Evolutionary conservation across 352 stramenopile genomes (phyloP), one percentile per base, ranked within the genome.

Genomic region (Phytopythium litorale): DNA sequence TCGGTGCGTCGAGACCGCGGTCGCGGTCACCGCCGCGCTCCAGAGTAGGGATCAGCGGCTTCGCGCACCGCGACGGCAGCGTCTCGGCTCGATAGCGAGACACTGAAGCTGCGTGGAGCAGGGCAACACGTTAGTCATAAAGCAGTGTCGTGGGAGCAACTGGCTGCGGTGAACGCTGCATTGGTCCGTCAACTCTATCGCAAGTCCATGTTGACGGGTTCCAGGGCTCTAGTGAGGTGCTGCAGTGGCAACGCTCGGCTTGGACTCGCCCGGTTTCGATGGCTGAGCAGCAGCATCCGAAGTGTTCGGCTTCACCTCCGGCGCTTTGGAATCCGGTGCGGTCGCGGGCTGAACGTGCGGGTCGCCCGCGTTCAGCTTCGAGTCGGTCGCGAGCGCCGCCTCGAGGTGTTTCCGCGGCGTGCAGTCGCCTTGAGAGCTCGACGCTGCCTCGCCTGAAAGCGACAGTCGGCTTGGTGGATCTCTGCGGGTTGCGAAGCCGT

Each of bases 331-430:
- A 6, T 46, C 52, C 37, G 11, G 30, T 18, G 16, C n/a, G 5
- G 15, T 18, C 5, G 25, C 3, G 13, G 28, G 30, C 18, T 21
- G 4, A 16, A 18, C 19, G 2, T 3, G 23, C 30, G 8, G 11
- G 12, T 56, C 50, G 3, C 15, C 35, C 12, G 50, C 7, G 55
- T 88, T 88, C 19, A 87, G 52, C 32, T 66, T 64, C 23, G 67
- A 72, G 42, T 88, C 79, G 9, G 75, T 81, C 8, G 67, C 68
- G 65, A 79, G 82, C 7, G 79, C 79, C 0, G 72, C 67, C 53
- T 76, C 78, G 18, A 87, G 68, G 32, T 72, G 68, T 60, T 88
- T 87, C 9, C 77, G 67, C 21, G 77, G 79, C 16, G 81, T 88
- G 35, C 76, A 85, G 19, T 78, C 45, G 48, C 60, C 67, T 54